Evolutionary conservation across 257 asterid species (phyloP).

Genomic region (Nyctanthes arbortristis): DNA sequence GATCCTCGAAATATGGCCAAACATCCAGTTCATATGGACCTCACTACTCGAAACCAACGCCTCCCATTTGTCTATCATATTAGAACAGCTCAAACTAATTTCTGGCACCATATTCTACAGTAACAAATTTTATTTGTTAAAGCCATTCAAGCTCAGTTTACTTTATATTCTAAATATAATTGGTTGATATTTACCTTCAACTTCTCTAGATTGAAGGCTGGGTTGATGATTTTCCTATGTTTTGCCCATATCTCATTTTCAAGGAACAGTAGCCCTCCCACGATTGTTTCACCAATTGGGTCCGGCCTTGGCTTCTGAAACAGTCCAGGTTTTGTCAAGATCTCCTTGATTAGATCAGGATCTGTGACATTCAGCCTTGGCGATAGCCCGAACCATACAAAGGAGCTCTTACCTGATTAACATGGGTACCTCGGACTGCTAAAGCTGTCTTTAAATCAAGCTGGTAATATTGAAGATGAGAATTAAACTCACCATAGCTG

Average conservation of each 20-base stretch:
- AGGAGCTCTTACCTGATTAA: conserved; percentile 32
- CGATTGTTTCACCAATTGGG: conserved; percentile 30
- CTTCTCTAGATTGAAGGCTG: conserved; percentile 48
- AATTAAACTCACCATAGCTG: conserved; percentile 25
- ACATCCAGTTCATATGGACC: conserved; percentile 35
- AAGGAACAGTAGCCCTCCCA: conserved; percentile 39
- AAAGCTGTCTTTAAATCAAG: neutral
- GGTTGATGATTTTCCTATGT: conserved; percentile 40
- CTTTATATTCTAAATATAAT: neutral
- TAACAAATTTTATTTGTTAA: neutral
- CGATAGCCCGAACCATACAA: conserved; percentile 43
- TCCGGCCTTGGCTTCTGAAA: conserved; percentile 37
- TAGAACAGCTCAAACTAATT: conserved; percentile 36
- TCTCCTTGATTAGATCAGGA: conserved; percentile 41
- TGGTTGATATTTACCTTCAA: conserved; percentile 28
- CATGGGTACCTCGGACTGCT: neutral
- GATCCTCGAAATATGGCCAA: conserved; percentile 43
- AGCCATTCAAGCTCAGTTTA: neutral
- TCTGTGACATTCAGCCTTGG: conserved; percentile 34
- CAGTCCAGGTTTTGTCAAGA: conserved; percentile 24
- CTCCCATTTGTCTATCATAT: conserved; percentile 45
- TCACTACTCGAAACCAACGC: conserved; percentile 15
- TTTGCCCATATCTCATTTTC: conserved; percentile 46
- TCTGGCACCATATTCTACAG: conserved; percentile 39
- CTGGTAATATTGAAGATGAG: neutral